Percentiles rank a stretch among this genome's conserved stretches.
These are phyloP conservation scores for Magnusiomyces paraingens DNA, from an alignment of 1,139 yeast species.

Conservation along the genomic window DNA sequence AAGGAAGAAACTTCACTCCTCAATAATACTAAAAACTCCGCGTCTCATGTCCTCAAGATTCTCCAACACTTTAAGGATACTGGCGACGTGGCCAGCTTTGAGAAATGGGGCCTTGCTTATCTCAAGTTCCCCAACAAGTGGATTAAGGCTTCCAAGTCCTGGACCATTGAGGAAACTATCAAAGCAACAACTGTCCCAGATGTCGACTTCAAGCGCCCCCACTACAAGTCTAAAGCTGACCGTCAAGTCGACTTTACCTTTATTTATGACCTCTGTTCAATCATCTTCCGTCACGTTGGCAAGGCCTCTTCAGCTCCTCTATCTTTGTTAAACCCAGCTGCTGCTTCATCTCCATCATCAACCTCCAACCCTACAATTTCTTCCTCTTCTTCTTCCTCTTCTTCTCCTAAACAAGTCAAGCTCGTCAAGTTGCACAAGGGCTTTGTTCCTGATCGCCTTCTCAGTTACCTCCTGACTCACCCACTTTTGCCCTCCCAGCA, in stretches of 20 bases:
- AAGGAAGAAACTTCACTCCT: neutral
- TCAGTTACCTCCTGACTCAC: constrained; percentile 75
- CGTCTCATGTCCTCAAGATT: constrained; percentile 26
- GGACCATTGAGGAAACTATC: constrained; percentile 23
- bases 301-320: constrained; percentile 5
- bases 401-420: neutral
- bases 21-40: constrained; percentile 16
- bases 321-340: constrained; percentile 10
- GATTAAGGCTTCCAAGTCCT: neutral
- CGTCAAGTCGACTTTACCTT: constrained; percentile 57
- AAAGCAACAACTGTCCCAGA: constrained; percentile 17
- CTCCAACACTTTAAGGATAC: constrained; percentile 22
- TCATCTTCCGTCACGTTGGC: constrained; percentile 35
- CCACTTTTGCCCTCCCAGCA: constrained; percentile 69
- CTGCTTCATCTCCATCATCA: constrained; percentile 11
- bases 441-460: constrained; percentile 50
- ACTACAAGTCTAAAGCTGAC: constrained; percentile 38
- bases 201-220: neutral
- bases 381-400: neutral
- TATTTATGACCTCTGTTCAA: constrained; percentile 42
- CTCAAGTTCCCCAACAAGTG: constrained; percentile 18
- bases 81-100: constrained; percentile 18
- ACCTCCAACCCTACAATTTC: constrained; percentile 3
- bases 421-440: constrained; percentile 2
- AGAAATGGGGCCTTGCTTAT: constrained; percentile 25